Evolutionary conservation across 441 rosid genomes (phyloP), one percentile per base, ranked within the genome.

Genomic region (Cnidoscolus chayamansa): DNA sequence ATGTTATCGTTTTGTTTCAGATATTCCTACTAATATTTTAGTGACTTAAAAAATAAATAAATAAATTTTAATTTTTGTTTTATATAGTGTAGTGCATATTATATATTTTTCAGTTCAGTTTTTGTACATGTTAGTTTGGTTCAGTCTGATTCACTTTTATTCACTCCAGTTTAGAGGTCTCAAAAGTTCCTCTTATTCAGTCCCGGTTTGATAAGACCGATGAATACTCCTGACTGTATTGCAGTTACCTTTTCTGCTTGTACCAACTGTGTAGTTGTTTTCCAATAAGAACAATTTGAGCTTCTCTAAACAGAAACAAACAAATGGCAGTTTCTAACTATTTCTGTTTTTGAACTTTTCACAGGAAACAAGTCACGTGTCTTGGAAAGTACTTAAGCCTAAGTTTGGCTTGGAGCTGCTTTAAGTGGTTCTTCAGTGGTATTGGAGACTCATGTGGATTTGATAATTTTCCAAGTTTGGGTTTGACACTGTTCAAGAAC

Each of bases 401-500:
- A 76, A 93, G 98, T 75, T 80, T 93, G 20, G 48, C 74, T 67
- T 93, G 98, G 98, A 90, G 98, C 80, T 89, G 92, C 84, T 93
- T 93, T 85, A 93, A 93, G 83, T 93, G 98, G 97, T 93, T 90
- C 84, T 90, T 93, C 84, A 90, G 98, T 74, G 98, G 98, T 67
- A 65, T 89, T 58, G 98, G 95, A 48, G 93, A 93, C 84, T 78
- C 93, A 2, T 93, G 98, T 78, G 97, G 97, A 64, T 93, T 93
- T 81, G 98, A 93, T 80, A 89, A 90, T 80, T 93, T 93, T 68
- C 98, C 98, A 59, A 88, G 82, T 71, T 86, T 93, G 81, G 98
- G 97, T 63, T 82, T 90, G 87, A 77, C 80, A 12, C 82, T 93
- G 30, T 93, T 80, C 83, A 90, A 82, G 79, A 93, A 84, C 85